Conservation (phyloP, 192 early-diverging fungal species). For the Chytriomyces confervae region DNA sequence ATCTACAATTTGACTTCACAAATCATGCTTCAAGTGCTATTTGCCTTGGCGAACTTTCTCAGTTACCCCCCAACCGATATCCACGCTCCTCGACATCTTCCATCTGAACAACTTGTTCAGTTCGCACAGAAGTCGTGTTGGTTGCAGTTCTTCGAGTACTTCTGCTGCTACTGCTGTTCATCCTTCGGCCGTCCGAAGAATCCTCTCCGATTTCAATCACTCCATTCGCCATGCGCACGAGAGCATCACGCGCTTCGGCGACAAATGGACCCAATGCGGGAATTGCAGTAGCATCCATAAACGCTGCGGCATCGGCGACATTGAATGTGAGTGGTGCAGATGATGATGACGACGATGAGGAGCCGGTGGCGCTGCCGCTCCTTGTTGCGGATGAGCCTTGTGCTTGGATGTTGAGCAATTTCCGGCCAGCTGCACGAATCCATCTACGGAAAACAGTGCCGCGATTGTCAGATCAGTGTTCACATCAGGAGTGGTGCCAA, state of each 20-base stretch:
- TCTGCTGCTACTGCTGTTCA: not conserved
- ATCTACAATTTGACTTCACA: not conserved
- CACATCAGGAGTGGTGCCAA: not conserved
- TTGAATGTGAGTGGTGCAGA: not conserved
- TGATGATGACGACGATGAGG: not conserved
- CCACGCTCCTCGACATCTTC: constrained; percentile 2
- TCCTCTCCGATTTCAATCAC: constrained; percentile 3
- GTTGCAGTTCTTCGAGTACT: not conserved
- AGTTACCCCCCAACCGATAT: not conserved
- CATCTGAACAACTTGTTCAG: constrained; percentile 4
- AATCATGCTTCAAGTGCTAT: not conserved
- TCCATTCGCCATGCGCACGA: constrained; percentile 19
- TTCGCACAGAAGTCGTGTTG: not conserved
- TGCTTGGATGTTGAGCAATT: constrained; percentile 18
- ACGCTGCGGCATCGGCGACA: constrained; percentile 16
- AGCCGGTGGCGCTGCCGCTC: not conserved
- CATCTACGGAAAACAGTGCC: not conserved
- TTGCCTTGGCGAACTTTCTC: not conserved
- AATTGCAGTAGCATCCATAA: constrained; percentile 19
- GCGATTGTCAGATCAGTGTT: not conserved
- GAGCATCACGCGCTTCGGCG: constrained; percentile 19
- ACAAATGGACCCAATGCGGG: constrained; percentile 30
- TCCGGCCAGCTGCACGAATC: constrained; percentile 3
- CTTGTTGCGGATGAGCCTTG: not conserved
- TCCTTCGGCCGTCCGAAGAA: not conserved